A percentile compares a stretch with the other conserved stretches of the same genome.
Conservation (phyloP, 148 eudicot genomes). For the Amaranthus hypochondriacus region DNA sequence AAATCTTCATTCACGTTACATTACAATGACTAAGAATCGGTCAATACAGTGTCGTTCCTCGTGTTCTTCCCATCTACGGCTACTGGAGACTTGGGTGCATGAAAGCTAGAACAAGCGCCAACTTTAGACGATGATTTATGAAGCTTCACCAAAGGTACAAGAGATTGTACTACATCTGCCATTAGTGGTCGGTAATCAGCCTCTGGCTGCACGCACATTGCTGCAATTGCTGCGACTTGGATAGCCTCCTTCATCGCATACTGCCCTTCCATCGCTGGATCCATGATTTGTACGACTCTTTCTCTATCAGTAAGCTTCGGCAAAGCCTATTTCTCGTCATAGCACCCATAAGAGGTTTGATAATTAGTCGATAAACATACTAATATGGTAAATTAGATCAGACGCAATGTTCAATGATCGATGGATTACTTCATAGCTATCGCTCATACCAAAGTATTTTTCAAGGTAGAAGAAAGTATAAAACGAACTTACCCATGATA, state of each 20-base stretch:
- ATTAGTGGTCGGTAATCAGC: slow-evolving; percentile 93
- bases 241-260: slow-evolving; percentile 76
- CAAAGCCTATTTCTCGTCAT: slow-evolving; percentile 49
- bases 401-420: not conserved
- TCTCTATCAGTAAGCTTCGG: slow-evolving; percentile 87
- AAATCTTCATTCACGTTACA: not conserved
- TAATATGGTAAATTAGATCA: not conserved
- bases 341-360: not conserved
- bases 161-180: slow-evolving; percentile 96
- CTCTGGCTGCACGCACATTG: slow-evolving; percentile 94
- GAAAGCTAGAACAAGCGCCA: slow-evolving; percentile 38
- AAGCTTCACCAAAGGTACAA: slow-evolving; percentile 75
- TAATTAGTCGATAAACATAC: not conserved
- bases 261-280: slow-evolving; percentile 79
- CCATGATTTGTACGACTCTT: slow-evolving; percentile 78
- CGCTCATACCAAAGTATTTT: too few species aligned
- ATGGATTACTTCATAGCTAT: not conserved
- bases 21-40: slow-evolving; percentile 8
- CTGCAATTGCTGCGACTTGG: slow-evolving; percentile 96
- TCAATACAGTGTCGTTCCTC: slow-evolving; percentile 10
- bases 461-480: not conserved
- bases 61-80: slow-evolving; percentile 18
- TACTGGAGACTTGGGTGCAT: slow-evolving; percentile 46
- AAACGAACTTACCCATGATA: slow-evolving; percentile 70
- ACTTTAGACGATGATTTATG: slow-evolving; percentile 38